phyloP scores from a whole-genome alignment of 2,329 filamentous ascomycete genomes.

The Chrysosporium keratinophilum region DNA sequence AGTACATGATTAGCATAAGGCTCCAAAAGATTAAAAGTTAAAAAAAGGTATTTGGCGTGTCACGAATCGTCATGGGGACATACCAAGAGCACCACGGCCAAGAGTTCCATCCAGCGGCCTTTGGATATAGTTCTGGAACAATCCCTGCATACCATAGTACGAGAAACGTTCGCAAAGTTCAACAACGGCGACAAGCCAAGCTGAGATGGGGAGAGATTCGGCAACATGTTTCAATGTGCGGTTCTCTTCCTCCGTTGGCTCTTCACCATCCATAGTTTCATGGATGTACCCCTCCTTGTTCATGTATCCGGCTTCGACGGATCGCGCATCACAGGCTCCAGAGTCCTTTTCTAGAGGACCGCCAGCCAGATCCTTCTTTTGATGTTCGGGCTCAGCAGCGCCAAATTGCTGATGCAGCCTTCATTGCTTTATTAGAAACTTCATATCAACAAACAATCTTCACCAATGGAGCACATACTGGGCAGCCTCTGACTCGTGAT shows the following conservation, averaged over 20 bases:
- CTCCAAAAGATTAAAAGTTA: neutral
- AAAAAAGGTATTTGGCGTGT: no score
- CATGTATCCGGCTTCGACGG: slow-evolving; percentile 4
- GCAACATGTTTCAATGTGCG: slow-evolving; percentile 43
- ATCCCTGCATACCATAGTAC: slow-evolving; percentile 46
- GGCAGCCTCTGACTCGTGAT: slow-evolving; percentile 11
- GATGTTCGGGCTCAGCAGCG: neutral
- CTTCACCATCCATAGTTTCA: slow-evolving; percentile 39
- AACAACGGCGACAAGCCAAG: slow-evolving; percentile 48
- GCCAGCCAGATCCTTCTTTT: slow-evolving; percentile 6
- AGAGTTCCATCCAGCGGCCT: slow-evolving; percentile 31
- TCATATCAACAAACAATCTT: neutral
- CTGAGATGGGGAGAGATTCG: slow-evolving; percentile 46
- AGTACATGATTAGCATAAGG: neutral
- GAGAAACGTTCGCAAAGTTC: slow-evolving; percentile 51
- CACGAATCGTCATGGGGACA: slow-evolving; percentile 8
- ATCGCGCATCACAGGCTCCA: neutral
- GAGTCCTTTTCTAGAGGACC: slow-evolving; percentile 2
- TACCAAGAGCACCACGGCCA: slow-evolving; percentile 35
- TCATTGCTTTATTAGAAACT: neutral
- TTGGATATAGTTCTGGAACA: slow-evolving; percentile 49
- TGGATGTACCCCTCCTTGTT: slow-evolving; percentile 8
- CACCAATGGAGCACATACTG: slow-evolving; percentile 4
- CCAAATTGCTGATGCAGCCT: slow-evolving; percentile 7
- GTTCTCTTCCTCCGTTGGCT: slow-evolving; percentile 46